These are phyloP conservation scores for Aspergillus mulundensis DNA, from an alignment of 495 filamentous ascomycete genomes.

Conservation along the genomic window DNA sequence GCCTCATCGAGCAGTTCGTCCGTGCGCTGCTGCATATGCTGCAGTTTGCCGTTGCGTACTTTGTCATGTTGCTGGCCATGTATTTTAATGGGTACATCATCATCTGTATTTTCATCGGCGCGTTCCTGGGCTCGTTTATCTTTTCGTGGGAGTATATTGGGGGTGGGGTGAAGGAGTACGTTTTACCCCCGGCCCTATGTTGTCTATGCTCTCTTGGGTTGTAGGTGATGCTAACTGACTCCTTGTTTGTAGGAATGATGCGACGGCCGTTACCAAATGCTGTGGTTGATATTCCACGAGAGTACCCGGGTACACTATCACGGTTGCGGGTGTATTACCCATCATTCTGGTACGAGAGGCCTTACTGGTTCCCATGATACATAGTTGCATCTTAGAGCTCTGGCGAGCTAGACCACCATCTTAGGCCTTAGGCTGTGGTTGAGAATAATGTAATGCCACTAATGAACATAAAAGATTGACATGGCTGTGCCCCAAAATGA, in stretches of 20 bases:
- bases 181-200: not conserved
- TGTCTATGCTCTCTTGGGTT: not conserved
- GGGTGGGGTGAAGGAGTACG: slow-evolving; percentile 12
- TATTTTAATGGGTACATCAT: slow-evolving; percentile 65
- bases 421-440: too few species aligned
- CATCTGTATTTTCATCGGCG: slow-evolving; percentile 59
- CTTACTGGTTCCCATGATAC: not conserved
- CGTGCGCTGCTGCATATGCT: slow-evolving; percentile 59
- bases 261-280: slow-evolving; percentile 32
- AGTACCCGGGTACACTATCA: not conserved
- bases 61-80: slow-evolving; percentile 68
- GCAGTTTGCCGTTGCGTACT: slow-evolving; percentile 68
- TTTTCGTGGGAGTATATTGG: slow-evolving; percentile 53
- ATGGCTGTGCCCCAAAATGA: too few species aligned
- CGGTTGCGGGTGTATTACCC: not conserved
- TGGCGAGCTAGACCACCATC: too few species aligned
- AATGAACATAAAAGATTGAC: not conserved
- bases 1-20: slow-evolving; percentile 53
- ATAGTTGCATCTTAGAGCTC: not conserved
- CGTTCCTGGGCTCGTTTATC: slow-evolving; percentile 55
- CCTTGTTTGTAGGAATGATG: slow-evolving; percentile 27
- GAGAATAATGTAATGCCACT: not conserved
- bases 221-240: not conserved
- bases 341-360: not conserved
- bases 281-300: slow-evolving; percentile 20